Conservation (phyloP, 345 rosid species). For the Zanthoxylum bungeanum region DNA sequence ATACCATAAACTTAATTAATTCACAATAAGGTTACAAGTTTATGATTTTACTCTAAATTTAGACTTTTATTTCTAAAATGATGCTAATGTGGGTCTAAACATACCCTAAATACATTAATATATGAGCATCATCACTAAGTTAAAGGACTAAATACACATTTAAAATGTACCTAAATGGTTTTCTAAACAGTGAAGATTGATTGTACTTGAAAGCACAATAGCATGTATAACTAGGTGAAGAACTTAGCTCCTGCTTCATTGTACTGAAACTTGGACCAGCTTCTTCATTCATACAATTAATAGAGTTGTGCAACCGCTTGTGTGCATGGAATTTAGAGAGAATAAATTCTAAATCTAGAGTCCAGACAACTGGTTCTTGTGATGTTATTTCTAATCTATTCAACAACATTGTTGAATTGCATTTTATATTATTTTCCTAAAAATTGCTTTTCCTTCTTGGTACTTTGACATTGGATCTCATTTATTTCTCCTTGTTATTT, state of each 20-base stretch:
- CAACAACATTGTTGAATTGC: neutral
- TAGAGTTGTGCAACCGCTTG: neutral
- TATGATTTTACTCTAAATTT: no score
- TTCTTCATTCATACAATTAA: neutral
- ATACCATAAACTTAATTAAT: no score
- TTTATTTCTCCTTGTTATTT: constrained; percentile 3
- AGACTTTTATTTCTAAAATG: no score
- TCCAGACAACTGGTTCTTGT: neutral
- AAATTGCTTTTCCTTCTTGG: neutral
- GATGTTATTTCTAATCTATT: neutral
- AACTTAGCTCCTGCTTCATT: neutral
- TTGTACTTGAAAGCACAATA: constrained; percentile 2
- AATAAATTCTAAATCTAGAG: neutral
- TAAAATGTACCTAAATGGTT: neutral
- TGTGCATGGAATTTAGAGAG: neutral
- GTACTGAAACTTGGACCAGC: neutral
- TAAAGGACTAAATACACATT: neutral
- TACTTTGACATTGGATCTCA: neutral
- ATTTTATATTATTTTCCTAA: neutral
- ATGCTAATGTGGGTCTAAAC: no score
- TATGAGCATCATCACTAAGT: no score
- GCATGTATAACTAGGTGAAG: neutral
- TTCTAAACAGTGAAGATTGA: neutral
- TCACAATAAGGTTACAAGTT: no score
- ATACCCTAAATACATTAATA: no score